Evolutionary conservation across 306 rosid species (phyloP), one percentile per base, ranked within the genome.

Genomic region (Cucumis hystrix): DNA sequence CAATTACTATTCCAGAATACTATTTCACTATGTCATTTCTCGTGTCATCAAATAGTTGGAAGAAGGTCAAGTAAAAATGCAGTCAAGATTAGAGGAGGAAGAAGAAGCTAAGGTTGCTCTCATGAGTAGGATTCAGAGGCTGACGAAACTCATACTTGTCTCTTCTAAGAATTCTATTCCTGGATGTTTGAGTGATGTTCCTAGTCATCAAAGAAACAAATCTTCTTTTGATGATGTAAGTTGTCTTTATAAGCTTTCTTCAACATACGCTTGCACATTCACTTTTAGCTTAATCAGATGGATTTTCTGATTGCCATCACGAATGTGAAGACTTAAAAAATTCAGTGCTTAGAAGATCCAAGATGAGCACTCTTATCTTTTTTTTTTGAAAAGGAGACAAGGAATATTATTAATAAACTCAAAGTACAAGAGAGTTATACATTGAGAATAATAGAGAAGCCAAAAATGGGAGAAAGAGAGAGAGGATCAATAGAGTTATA

Each of bases 91-190:
- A 78, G 99, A 96, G 89, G 99, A 96, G 80, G 99, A 96, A 84
- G 99, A 96, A 85, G 99, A 96, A 35, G 99, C 98, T 68, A 96
- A 96, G 87, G 98, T 90, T 85, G 98, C 98, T 86, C 97, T 96
- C 64, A 83, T 91, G 98, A 96, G 99, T 89, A 91, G 99, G 88
- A 96, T 96, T 81, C 99, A 96, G 86, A 86, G 99, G 86, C 89
- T 96, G 75, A 96, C 99, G 18, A 96, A 96, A 84, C 99, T 96
- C 77, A 96, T 96, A 82, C 93, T 96, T 75, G 99, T 96, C 83
- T 96, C 99, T 72, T 86, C 99, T 13, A 96, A 96, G 88, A 89
- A 88, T 85, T 87, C 91, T 35, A 88, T 92, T 82, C 99, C 99
- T 60, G 96, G 92, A 75, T 89, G 87, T 87, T 76, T 87, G 81